Evolutionary conservation across 1,284 basidiomycete species (phyloP).

Genomic region (Inonotus hispidus): DNA sequence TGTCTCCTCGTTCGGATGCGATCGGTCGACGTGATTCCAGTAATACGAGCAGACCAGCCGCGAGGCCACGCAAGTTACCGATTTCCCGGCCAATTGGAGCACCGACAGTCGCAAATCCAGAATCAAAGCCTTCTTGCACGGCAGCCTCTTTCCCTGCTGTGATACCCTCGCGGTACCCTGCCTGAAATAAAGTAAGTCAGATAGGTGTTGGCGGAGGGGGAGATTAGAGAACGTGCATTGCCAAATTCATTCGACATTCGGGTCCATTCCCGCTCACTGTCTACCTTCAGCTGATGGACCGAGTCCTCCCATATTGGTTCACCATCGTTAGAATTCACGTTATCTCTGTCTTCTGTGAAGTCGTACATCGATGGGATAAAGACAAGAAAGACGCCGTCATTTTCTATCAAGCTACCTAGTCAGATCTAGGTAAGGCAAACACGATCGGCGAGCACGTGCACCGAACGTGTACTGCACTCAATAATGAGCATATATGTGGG

Average conservation of each 20-base stretch:
- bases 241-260: slow-evolving; percentile 15
- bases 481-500: too few species aligned
- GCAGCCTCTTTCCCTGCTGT: slow-evolving; percentile 77
- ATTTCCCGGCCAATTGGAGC: slow-evolving; percentile 69
- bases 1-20: neutral
- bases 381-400: neutral
- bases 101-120: slow-evolving; percentile 67
- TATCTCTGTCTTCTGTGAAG: neutral
- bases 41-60: slow-evolving; percentile 54
- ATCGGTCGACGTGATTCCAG: slow-evolving; percentile 25
- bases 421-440: too few species aligned
- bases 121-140: slow-evolving; percentile 78
- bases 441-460: too few species aligned
- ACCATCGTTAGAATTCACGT: neutral
- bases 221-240: neutral
- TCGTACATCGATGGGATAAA: slow-evolving; percentile 6
- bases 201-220: neutral
- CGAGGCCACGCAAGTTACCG: slow-evolving; percentile 63
- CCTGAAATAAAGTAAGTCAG: slow-evolving; percentile 37
- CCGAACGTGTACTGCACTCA: too few species aligned
- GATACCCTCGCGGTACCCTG: slow-evolving; percentile 85
- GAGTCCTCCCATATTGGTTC: neutral
- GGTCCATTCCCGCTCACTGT: slow-evolving; percentile 15
- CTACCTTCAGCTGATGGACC: neutral
- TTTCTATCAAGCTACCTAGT: too few species aligned